Evolutionary conservation across 1,284 basidiomycete genomes (phyloP).

Genomic region (Ceratobasidium sp.): DNA sequence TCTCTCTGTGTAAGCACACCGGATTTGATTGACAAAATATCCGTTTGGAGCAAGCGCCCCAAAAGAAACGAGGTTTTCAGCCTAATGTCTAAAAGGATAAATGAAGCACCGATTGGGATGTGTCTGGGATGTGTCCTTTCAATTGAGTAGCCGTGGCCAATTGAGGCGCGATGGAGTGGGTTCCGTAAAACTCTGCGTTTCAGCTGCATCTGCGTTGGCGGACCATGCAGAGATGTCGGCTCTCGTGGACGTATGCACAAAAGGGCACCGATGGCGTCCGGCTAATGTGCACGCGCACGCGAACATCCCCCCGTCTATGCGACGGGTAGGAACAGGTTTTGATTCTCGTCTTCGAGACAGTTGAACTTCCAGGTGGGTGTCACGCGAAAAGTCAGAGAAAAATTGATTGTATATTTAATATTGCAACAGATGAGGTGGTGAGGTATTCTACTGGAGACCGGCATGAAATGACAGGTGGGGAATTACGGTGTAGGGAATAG

Average conservation of each 20-base stretch:
- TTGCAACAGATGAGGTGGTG: conserved; percentile 36
- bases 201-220: conserved; percentile 6
- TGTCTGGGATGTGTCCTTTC: neutral
- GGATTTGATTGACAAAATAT: neutral
- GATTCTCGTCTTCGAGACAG: neutral
- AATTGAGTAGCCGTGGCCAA: conserved; percentile 6
- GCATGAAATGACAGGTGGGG: conserved; percentile 26
- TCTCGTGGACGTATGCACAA: neutral
- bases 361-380: neutral
- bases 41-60: neutral
- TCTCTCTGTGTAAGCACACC: neutral
- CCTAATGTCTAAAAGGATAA: neutral
- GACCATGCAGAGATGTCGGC: conserved; percentile 1
- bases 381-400: conserved; percentile 3
- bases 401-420: conserved; percentile 36
- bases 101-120: neutral
- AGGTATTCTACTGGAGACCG: conserved; percentile 34
- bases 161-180: neutral
- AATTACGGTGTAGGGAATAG: conserved; percentile 21
- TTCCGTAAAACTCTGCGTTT: neutral
- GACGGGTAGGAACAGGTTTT: neutral
- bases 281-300: neutral
- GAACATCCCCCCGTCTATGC: neutral
- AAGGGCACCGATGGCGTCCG: conserved; percentile 11
- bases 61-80: neutral